These are phyloP conservation scores for Russula sp. DNA, from an alignment of 768 basidiomycete species.

Conservation along the genomic window DNA sequence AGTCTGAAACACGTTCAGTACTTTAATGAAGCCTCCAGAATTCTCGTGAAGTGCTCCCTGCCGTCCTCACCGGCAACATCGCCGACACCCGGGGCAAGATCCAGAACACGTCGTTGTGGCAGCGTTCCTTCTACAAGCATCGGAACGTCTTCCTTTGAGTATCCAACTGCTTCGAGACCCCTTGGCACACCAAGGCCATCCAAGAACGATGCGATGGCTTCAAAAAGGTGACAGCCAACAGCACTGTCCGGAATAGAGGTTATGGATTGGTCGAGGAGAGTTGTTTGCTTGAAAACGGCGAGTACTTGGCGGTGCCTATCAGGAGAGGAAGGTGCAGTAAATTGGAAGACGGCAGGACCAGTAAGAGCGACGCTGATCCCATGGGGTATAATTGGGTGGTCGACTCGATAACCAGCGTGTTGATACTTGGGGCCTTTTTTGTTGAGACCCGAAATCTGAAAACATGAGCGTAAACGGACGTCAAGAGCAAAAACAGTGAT, in stretches of 20 bases:
- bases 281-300: constrained; percentile 72
- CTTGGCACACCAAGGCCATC: constrained; percentile 82
- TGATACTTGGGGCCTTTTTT: constrained; percentile 91
- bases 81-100: constrained; percentile 88
- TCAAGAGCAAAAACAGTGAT: background rate
- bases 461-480: background rate
- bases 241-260: constrained; percentile 73
- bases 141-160: constrained; percentile 60
- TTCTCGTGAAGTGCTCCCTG: constrained; percentile 71
- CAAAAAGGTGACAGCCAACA: constrained; percentile 73
- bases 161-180: constrained; percentile 80
- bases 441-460: constrained; percentile 89
- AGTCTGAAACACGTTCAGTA: constrained; percentile 46
- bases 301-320: constrained; percentile 87
- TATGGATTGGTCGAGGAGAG: constrained; percentile 65
- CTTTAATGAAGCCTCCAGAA: constrained; percentile 76
- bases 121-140: constrained; percentile 87
- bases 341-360: constrained; percentile 92
- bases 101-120: constrained; percentile 88
- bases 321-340: constrained; percentile 91
- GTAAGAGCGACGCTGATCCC: constrained; percentile 89
- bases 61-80: constrained; percentile 82
- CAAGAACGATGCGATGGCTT: constrained; percentile 86
- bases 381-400: constrained; percentile 90
- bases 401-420: constrained; percentile 84